Conservation (phyloP, 352 stramenopile species). For the Phytophthora meadii region DNA sequence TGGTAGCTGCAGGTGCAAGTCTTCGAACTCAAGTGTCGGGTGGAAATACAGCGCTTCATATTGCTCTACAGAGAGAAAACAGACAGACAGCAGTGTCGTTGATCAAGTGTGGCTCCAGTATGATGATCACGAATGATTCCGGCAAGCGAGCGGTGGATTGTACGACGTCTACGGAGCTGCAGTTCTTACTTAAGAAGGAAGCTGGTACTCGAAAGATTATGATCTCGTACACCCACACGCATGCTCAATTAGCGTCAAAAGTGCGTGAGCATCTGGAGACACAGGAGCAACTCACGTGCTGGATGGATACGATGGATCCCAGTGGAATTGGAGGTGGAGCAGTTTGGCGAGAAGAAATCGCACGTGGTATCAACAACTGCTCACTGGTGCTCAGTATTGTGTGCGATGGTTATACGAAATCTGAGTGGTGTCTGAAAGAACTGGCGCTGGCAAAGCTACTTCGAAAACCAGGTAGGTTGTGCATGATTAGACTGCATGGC, state of each 20-base stretch:
- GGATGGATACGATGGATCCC: slow-evolving; percentile 88
- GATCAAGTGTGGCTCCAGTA: slow-evolving; percentile 75
- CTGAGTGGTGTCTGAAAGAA: slow-evolving; percentile 85
- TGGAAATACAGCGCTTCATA: slow-evolving; percentile 79
- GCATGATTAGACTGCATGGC: slow-evolving; percentile 13
- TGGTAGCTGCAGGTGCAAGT: slow-evolving; percentile 53
- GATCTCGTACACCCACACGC: slow-evolving; percentile 84
- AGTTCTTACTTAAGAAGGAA: slow-evolving; percentile 81
- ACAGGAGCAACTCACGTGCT: slow-evolving; percentile 67
- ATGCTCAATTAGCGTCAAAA: slow-evolving; percentile 63
- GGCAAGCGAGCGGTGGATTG: slow-evolving; percentile 81
- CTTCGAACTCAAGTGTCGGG: slow-evolving; percentile 47
- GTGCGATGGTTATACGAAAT: slow-evolving; percentile 74
- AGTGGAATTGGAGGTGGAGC: slow-evolving; percentile 77
- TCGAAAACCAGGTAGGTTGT: slow-evolving; percentile 59
- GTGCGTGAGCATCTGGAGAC: slow-evolving; percentile 74
- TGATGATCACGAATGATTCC: slow-evolving; percentile 67
- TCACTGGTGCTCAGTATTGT: slow-evolving; percentile 78
- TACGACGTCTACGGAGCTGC: slow-evolving; percentile 79
- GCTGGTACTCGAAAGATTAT: slow-evolving; percentile 79
- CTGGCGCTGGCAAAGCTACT: slow-evolving; percentile 79
- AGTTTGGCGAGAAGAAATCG: slow-evolving; percentile 85
- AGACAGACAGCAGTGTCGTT: slow-evolving; percentile 68
- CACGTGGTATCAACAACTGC: slow-evolving; percentile 76
- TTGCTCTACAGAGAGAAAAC: slow-evolving; percentile 76